Conservation (phyloP, 345 rosid genomes). For the Durio zibethinus region DNA sequence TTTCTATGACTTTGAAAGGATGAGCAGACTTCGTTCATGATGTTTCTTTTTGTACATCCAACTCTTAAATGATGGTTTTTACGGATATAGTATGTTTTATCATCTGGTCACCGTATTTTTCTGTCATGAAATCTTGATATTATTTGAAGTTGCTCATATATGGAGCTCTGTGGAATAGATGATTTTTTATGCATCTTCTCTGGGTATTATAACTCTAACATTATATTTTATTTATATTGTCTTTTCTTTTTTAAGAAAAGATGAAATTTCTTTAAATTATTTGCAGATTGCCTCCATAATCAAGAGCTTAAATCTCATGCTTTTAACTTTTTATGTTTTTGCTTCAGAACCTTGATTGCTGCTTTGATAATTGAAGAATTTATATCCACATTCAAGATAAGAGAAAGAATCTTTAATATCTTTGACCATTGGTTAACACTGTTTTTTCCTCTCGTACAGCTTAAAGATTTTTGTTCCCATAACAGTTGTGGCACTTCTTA, state of each 20-base stretch:
- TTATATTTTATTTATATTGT: too few relatives aligned
- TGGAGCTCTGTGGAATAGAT: not conserved
- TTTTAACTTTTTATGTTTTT: not conserved
- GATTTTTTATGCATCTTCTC: not conserved
- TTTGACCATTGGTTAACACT: not conserved
- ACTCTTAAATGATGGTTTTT: not conserved
- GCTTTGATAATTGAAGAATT: not conserved
- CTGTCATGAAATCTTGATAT: not conserved
- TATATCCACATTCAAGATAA: not conserved
- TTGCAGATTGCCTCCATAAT: not conserved
- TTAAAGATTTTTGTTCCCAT: constrained; percentile 85
- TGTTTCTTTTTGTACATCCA: not conserved
- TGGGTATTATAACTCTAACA: not conserved
- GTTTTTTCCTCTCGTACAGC: constrained; percentile 37
- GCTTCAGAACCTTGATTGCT: not conserved
- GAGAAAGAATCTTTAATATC: not conserved
- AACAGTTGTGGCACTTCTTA: constrained; percentile 62
- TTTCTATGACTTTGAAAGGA: not conserved
- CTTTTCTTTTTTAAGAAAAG: not conserved
- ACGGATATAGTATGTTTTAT: not conserved
- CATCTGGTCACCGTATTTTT: not conserved
- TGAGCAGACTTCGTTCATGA: not conserved
- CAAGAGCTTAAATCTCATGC: not conserved
- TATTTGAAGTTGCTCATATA: not conserved
- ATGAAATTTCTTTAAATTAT: not conserved